Evolutionary conservation across 805 yeast species (phyloP), one percentile per base, ranked within the genome.

Genomic region (Hanseniaspora nectarophila): DNA sequence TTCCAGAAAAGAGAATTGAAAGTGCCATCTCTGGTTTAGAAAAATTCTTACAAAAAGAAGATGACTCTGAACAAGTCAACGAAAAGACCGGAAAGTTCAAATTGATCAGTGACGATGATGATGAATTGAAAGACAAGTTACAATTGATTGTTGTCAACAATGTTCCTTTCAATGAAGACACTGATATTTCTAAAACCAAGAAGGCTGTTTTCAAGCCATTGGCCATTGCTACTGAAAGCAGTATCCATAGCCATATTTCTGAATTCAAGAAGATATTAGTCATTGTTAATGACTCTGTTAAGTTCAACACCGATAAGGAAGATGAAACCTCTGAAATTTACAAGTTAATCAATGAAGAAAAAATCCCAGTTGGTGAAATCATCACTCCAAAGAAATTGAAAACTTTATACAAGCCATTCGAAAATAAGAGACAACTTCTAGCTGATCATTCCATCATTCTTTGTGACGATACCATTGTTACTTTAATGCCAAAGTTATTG

Each of bases 401-500:
- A 66, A 85, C 88, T 32, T 83, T 82, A 55, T 90, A 80, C 73
- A 87, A 87, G 69, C 78, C 85, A n/a, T 92, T 71, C 61, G 97
- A 92, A 67, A 81, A 88, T 55, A 81, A 88, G 66, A 80, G 97
- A 65, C 81, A 80, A 56, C 77, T 92, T 55, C 67, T 74, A 40
- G 65, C 73, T 15, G 80, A 78, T 54, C 85, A 77, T 63, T 95
- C 88, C 60, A 58, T 87, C 55, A 85, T 92, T 66, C 63, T 92
- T 40, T 81, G 86, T 50, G 98, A 92, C 68, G 95, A 88, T 56
- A 80, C 82, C 34, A 71, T 90, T 43, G 72, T 87, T 51, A 78
- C 88, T 28, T 72, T 85, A 55, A 73, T 92, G 67, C 98, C 98
- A 45, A 78, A 81, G 59, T 68, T 85, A 34, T 70, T 92, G 57